Base-by-base conservation (phyloP, 345 rosid genomes). In the Eucalyptus urophylla region DNA sequence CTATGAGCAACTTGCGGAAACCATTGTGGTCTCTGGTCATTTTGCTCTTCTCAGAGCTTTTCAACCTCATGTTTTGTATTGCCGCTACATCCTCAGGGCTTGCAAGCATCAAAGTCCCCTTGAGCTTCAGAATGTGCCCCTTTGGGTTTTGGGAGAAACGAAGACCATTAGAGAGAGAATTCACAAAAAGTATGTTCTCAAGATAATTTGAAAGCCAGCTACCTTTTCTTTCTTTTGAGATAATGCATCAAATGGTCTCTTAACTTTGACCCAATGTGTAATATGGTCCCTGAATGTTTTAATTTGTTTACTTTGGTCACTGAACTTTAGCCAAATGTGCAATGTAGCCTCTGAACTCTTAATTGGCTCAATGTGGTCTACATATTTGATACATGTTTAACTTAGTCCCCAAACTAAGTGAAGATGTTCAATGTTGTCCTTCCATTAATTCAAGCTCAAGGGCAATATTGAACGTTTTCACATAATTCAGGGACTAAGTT, bases 1-100 rank as follows among this genome's bases (percentile, higher is more conserved):
- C 98, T 90, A 97, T 93, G 49, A 98, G 95, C 90, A 97, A 90
- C 94, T 97, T 98, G 88, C 99, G 94, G 87, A 98, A 98, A 91
- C 99, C 99, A 92, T 98, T 98, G 92, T 95, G 99, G 94, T 98
- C 99, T 91, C 99, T 93, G 67, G 97, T 98, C 95, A 97, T 90
- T 94, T 96, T 98, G 96, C 94, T 98, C 95, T 94, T 98, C 92
- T 96, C 98, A 69, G 98, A 97, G 93, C 94, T 94, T 92, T 94
- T 95, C 92, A 98, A 89, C 92, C 99, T 95, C 94, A 97, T 92
- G 80, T 92, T 96, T 93, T 96, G 99, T 88, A 98, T 96, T 90
- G 95, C 96, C 86, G 92, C 99, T 65, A 97, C 94, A 56, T 98
- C 99, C 90, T 97, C 99, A 40, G 98, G 96, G 92, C 94, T 96